Conservation (phyloP, 2,329 filamentous ascomycete genomes). For the Neocatenulostroma microsporum region DNA sequence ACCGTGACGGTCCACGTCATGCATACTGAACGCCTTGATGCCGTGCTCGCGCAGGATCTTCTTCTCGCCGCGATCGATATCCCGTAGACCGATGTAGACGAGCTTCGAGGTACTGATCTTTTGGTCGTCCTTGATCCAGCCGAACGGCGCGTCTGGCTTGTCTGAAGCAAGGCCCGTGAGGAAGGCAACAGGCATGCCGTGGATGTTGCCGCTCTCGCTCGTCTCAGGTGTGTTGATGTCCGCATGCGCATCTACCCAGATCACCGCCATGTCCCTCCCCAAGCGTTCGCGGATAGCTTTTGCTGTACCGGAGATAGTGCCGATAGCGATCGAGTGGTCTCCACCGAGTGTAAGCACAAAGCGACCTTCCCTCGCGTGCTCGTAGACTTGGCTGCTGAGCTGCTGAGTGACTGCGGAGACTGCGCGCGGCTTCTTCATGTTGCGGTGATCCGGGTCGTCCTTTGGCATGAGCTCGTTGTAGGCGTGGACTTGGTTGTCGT, state of each 20-base stretch:
- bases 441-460: conserved; percentile 69
- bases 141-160: conserved; percentile 66
- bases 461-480: conserved; percentile 68
- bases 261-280: conserved; percentile 77
- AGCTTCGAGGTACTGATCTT: conserved; percentile 68
- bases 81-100: conserved; percentile 91
- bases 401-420: conserved; percentile 77
- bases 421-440: conserved; percentile 88
- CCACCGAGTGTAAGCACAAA: conserved; percentile 90
- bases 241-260: conserved; percentile 97
- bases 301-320: conserved; percentile 79
- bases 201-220: conserved; percentile 84
- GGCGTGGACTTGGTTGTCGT: conserved; percentile 72
- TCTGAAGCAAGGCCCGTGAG: conserved; percentile 69
- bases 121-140: conserved; percentile 74
- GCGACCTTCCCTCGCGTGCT: conserved; percentile 72
- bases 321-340: conserved; percentile 94
- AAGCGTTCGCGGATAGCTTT: conserved; percentile 79
- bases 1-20: conserved; percentile 88
- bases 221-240: conserved; percentile 97
- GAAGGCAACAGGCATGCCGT: conserved; percentile 96
- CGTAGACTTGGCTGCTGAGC: conserved; percentile 78
- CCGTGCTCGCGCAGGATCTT: conserved; percentile 76
- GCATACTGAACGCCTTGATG: conserved; percentile 97
- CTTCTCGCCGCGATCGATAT: conserved; percentile 93